phyloP scores from a whole-genome alignment of 331 rosid species.

The Prunus yedoensis region DNA sequence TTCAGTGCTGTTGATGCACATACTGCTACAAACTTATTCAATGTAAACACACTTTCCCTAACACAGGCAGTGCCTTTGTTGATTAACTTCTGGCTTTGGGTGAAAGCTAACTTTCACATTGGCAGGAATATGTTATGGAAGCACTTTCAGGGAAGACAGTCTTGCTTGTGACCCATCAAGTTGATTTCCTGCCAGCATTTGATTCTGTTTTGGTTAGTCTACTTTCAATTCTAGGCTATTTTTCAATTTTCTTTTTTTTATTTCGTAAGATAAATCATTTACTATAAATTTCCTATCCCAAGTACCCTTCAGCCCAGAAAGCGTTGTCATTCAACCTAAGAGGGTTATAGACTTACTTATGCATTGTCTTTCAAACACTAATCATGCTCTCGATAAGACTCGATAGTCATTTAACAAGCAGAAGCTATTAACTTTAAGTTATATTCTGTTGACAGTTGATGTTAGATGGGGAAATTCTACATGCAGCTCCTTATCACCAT shows the following conservation, averaged over 20 bases:
- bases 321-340: too few relatives aligned
- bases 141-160: constrained; percentile 71
- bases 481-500: constrained; percentile 60
- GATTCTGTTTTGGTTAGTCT: constrained; percentile 66
- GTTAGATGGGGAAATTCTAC: constrained; percentile 72
- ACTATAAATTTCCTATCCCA: too few relatives aligned
- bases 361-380: too few relatives aligned
- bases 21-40: constrained; percentile 76
- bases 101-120: constrained; percentile 11
- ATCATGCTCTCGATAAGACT: too few relatives aligned
- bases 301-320: too few relatives aligned
- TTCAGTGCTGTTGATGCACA: constrained; percentile 95
- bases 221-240: neutral
- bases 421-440: neutral
- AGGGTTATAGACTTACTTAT: too few relatives aligned
- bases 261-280: too few relatives aligned
- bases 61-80: neutral
- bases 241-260: too few relatives aligned
- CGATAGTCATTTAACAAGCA: neutral
- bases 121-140: constrained; percentile 70
- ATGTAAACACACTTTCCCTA: constrained; percentile 35
- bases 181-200: constrained; percentile 87
- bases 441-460: constrained; percentile 48
- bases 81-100: neutral
- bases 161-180: constrained; percentile 91